A percentile compares a stretch with the other conserved stretches of the same genome.
phyloP scores from a whole-genome alignment of 2,329 filamentous ascomycete species.

The Fusarium nygamai region DNA sequence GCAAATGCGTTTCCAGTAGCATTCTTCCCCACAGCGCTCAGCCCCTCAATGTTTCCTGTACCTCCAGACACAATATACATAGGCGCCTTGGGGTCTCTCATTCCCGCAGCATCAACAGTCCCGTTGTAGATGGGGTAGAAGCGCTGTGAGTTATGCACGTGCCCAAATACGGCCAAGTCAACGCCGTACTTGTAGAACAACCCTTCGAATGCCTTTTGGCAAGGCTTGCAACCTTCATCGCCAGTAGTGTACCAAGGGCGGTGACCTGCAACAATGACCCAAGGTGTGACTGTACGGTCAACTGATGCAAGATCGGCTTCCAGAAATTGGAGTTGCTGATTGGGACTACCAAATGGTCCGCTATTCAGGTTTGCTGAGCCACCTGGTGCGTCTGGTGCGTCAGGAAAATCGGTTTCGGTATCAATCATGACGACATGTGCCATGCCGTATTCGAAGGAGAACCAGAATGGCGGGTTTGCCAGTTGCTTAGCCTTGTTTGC shows the following conservation, averaged over 20 bases:
- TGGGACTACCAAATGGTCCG: constrained; percentile 5
- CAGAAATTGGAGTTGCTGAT: constrained; percentile 19
- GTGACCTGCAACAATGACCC: constrained; percentile 50
- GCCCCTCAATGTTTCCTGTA: constrained; percentile 16
- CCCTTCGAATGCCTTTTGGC: constrained; percentile 20
- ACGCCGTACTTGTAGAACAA: constrained; percentile 21
- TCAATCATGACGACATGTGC: constrained; percentile 49
- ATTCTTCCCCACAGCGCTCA: constrained; percentile 6
- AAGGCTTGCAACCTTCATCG: constrained; percentile 28
- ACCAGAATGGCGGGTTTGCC: constrained; percentile 37
- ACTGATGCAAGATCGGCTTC: constrained; percentile 57
- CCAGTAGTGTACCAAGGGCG: constrained; percentile 60
- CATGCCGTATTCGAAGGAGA: constrained; percentile 42
- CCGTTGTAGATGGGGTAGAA: constrained; percentile 17
- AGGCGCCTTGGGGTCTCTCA: constrained; percentile 12
- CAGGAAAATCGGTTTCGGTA: constrained; percentile 51
- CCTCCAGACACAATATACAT: constrained; percentile 28
- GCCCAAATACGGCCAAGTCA: constrained; percentile 16
- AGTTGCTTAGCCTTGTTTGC: constrained; percentile 31
- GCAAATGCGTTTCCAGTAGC: constrained; percentile 9
- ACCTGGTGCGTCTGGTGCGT: constrained; percentile 17
- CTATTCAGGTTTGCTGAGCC: constrained; percentile 20
- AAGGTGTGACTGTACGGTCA: constrained; percentile 65
- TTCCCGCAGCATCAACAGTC: constrained; percentile 2
- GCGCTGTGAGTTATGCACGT: constrained; percentile 21